phyloP scores from a whole-genome alignment of 1,284 basidiomycete species.

The Cutaneotrichosporon daszewskae region DNA sequence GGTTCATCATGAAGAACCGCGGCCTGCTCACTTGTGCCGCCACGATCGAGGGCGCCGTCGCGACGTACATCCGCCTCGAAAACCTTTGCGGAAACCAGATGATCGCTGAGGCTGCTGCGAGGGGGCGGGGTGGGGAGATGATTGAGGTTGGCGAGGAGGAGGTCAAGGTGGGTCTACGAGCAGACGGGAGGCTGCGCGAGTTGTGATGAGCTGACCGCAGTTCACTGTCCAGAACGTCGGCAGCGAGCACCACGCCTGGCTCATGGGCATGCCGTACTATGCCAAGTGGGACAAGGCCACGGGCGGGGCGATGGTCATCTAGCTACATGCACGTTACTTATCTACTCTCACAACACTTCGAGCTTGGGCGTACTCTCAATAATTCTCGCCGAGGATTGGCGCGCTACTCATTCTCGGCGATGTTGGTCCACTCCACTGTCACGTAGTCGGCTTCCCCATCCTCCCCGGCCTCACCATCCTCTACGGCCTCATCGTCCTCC shows the following conservation, averaged over 20 bases:
- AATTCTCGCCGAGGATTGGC: no score
- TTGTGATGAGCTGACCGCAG: constrained; percentile 5
- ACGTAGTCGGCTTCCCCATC: no score
- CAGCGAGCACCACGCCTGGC: constrained; percentile 26
- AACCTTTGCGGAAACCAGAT: constrained; percentile 23
- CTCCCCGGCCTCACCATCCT: no score
- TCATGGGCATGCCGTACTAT: constrained; percentile 30
- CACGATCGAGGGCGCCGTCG: constrained; percentile 25
- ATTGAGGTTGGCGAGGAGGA: constrained; percentile 24
- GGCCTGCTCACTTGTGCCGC: constrained; percentile 22
- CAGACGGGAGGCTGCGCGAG: no score
- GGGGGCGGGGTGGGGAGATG: constrained; percentile 20
- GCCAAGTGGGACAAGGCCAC: constrained; percentile 8
- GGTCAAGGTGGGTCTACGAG: constrained; percentile 14
- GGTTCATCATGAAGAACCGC: constrained; percentile 21
- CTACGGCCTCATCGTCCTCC: no score
- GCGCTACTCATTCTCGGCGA: no score
- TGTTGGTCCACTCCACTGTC: no score
- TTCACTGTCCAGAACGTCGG: constrained; percentile 26
- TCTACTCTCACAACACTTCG: background rate
- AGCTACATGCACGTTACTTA: background rate
- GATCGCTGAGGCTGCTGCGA: constrained; percentile 21
- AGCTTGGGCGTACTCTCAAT: no score
- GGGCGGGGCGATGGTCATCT: constrained; percentile 7
- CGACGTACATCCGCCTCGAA: constrained; percentile 24